Conservation (phyloP, 169 alveolate species). For the Eimeria tenella region DNA sequence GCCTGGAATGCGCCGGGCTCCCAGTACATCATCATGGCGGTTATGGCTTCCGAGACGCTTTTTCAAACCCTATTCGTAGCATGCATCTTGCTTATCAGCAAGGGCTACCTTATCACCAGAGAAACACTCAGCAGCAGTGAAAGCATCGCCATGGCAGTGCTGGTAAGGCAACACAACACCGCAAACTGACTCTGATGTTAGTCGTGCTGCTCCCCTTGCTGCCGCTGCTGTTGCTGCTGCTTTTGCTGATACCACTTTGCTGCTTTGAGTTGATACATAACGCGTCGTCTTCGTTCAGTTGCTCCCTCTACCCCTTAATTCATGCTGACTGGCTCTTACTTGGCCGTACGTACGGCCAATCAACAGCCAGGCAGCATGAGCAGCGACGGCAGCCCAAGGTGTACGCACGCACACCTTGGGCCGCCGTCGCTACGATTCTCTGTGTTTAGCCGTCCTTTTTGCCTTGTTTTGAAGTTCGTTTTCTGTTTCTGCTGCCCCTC, state of each 20-base stretch:
- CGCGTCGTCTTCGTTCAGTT: too few species aligned
- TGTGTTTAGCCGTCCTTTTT: background rate
- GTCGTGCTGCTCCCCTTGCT: too few species aligned
- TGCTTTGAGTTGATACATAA: too few species aligned
- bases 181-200: background rate
- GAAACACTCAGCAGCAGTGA: conserved; percentile 47
- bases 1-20: background rate
- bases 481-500: background rate
- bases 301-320: too few species aligned
- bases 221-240: too few species aligned
- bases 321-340: too few species aligned
- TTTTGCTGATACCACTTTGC: too few species aligned
- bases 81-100: conserved; percentile 33
- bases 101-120: conserved; percentile 65
- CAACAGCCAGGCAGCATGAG: too few species aligned
- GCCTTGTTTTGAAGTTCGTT: background rate
- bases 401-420: too few species aligned
- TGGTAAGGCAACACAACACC: background rate
- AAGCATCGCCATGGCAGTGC: conserved; percentile 15
- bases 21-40: conserved; percentile 52
- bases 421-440: background rate
- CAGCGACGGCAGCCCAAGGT: too few species aligned
- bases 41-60: conserved; percentile 49
- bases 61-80: conserved; percentile 50
- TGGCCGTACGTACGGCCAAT: too few species aligned